A percentile compares a stretch with the other conserved stretches of the same genome.
Conservation (phyloP, 139 green algal genomes). For the Eudorina sp. region DNA sequence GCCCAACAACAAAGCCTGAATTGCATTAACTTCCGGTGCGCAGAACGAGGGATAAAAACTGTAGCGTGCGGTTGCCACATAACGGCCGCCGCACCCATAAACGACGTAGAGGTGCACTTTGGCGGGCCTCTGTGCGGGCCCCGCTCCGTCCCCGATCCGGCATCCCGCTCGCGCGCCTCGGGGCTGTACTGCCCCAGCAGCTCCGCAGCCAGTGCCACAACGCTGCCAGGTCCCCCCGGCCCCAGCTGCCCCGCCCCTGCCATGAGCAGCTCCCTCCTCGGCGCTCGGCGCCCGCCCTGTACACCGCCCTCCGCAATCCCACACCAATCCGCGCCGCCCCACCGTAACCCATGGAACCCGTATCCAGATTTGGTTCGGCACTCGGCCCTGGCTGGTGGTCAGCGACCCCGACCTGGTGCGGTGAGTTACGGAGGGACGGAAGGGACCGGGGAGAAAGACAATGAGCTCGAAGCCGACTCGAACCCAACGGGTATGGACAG, state of each 20-base stretch:
- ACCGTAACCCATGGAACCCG: neutral
- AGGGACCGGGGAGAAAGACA: too few species aligned
- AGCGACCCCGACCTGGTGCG: constrained; percentile 14
- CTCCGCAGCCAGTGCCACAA: neutral
- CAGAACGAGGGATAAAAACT: too few species aligned
- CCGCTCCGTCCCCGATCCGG: too few species aligned
- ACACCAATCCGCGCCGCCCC: neutral
- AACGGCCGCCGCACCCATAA: too few species aligned
- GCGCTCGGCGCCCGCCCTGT: neutral
- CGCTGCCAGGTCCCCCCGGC: neutral
- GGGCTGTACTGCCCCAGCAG: neutral
- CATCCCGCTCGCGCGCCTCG: neutral
- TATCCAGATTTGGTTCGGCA: constrained; percentile 29
- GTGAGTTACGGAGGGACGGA: constrained; percentile 1
- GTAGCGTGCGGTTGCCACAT: too few species aligned
- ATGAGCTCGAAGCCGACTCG: too few species aligned
- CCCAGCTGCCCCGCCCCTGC: neutral
- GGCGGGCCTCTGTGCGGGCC: too few species aligned
- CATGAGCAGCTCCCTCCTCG: too few species aligned
- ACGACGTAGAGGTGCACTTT: too few species aligned
- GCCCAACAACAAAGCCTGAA: too few species aligned
- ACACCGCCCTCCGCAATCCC: neutral
- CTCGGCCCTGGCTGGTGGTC: constrained; percentile 11
- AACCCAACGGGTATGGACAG: neutral
- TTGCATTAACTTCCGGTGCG: too few species aligned